Base-by-base conservation (phyloP, 2,329 filamentous ascomycete species). In the Orbilia ellipsospora region DNA sequence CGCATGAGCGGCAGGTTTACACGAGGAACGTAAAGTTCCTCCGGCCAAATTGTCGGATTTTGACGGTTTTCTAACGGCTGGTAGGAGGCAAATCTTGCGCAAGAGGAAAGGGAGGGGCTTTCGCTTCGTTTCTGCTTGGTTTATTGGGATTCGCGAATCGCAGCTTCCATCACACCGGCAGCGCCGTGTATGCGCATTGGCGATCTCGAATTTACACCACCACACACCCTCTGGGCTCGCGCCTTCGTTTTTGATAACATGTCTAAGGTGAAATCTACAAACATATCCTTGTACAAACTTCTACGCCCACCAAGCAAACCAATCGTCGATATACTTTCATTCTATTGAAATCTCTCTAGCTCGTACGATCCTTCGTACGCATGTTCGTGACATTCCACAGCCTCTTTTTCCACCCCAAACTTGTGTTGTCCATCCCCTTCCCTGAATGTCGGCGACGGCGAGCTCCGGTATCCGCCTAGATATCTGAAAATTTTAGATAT, bases 221-320 rank as follows among this genome's bases (percentile, higher is more conserved):
- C 10, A 51, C 66, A 69, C 66, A 69, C 57, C 20, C 57, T 23
- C 51, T 55, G 48, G 10, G 28, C 31, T 31, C 31, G 40, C 28
- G n/a, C 4, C 40, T 42, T 8, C 18, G 23, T 60, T 48, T 50
- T 15, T 60, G 48, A 50, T 55, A n/a, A 42, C 52, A 23, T 60
- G n/a, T 31, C 23, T 23, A 45, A 51, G 44, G 45, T 28, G 55
- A 23, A 28, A 52, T 55, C 54, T 40, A 54, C 45, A 61, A 61
- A 42, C 15, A 68, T 52, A 59, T 59, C 65, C 65, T 59, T 68
- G 65, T 55, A 68, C 65, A 68, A 61, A 60, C n/a, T 48, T 61
- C 45, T 18, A 44, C 36, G 15, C 26, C 23, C 48, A 31, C 40
- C 31, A 28, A 28, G 26, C 18, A 55, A 18, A 44, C 23, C 65